phyloP scores from a whole-genome alignment of 495 filamentous ascomycete genomes.

The Hypoxylon lienhwacheense region DNA sequence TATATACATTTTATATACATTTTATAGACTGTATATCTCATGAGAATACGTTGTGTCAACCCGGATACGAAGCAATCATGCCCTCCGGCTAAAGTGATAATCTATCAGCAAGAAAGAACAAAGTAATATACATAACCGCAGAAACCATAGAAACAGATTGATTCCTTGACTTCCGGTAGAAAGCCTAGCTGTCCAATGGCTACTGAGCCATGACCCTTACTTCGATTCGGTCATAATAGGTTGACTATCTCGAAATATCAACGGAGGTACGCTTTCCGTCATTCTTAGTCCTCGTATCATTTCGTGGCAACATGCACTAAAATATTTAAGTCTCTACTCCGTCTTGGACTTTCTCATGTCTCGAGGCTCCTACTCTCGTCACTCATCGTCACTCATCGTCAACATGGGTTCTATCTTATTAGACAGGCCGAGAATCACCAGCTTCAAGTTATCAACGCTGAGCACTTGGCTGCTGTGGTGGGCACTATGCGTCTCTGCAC shows the following conservation, averaged over 20 bases:
- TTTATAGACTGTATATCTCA: too few relatives aligned
- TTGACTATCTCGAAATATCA: constrained; percentile 15
- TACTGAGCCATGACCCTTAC: too few relatives aligned
- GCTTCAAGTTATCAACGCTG: constrained; percentile 19
- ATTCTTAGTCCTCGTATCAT: constrained; percentile 6
- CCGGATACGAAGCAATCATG: constrained; percentile 25
- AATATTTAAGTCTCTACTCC: constrained; percentile 14
- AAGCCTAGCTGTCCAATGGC: too few relatives aligned
- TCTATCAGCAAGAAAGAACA: constrained; percentile 15
- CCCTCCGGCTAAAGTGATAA: constrained; percentile 33
- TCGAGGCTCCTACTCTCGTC: constrained; percentile 10
- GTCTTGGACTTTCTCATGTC: constrained; percentile 14
- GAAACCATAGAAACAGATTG: too few relatives aligned
- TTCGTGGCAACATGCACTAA: constrained; percentile 20
- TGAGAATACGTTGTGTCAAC: not conserved
- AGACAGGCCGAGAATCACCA: constrained; percentile 16
- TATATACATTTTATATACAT: too few relatives aligned
- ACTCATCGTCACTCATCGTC: constrained; percentile 5
- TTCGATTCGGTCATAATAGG: too few relatives aligned
- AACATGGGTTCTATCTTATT: constrained; percentile 8
- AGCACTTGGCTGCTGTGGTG: constrained; percentile 30
- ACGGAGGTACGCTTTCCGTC: constrained; percentile 26
- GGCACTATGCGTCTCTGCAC: constrained; percentile 17
- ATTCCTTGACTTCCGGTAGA: too few relatives aligned
- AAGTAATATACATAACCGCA: constrained; percentile 3